These are phyloP conservation scores for Garcileccinum viscosum DNA, from an alignment of 1,284 basidiomycete genomes.

Conservation along the genomic window DNA sequence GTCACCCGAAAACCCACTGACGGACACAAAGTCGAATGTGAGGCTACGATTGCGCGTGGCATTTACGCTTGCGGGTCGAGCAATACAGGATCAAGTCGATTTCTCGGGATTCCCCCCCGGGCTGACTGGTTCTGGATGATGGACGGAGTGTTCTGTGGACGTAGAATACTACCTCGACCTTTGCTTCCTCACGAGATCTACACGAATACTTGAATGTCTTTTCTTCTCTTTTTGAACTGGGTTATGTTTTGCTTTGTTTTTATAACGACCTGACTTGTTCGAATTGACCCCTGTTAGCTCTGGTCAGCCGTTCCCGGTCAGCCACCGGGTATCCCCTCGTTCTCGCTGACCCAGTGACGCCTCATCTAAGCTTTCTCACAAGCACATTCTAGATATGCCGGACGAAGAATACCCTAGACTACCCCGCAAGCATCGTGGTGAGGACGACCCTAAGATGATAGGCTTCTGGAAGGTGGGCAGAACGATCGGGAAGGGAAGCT, in stretches of 20 bases:
- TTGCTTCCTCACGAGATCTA: conserved; percentile 27
- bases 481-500: conserved; percentile 90
- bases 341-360: neutral
- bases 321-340: conserved; percentile 13
- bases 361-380: neutral
- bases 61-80: conserved; percentile 72
- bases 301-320: conserved; percentile 17
- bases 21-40: conserved; percentile 67
- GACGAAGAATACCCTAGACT: conserved; percentile 38
- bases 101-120: conserved; percentile 89
- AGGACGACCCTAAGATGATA: conserved; percentile 78
- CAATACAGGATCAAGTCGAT: conserved; percentile 92
- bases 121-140: conserved; percentile 59
- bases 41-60: conserved; percentile 88
- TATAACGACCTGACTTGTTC: conserved; percentile 2
- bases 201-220: conserved; percentile 17
- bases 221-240: neutral
- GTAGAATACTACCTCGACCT: conserved; percentile 14
- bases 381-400: conserved; percentile 26
- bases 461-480: conserved; percentile 94
- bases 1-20: conserved; percentile 10
- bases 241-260: conserved; percentile 10
- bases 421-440: conserved; percentile 41
- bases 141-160: neutral
- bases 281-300: conserved; percentile 33